These are phyloP conservation scores for Pseudogymnoascus sp. DNA, from an alignment of 2,329 filamentous ascomycete genomes.

Conservation along the genomic window DNA sequence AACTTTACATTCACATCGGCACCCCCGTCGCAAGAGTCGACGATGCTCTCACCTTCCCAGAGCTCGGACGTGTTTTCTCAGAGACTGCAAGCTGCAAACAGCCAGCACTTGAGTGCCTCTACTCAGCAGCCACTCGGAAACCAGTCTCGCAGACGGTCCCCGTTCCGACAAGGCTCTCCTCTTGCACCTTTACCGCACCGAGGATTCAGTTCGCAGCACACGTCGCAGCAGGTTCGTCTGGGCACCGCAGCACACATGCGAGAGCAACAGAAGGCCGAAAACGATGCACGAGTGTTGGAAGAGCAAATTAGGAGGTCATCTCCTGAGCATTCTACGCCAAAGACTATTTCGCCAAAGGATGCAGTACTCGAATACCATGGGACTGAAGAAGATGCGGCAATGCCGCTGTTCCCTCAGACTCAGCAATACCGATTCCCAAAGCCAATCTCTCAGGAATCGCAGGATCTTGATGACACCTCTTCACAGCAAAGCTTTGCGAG, in stretches of 20 bases:
- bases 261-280: slow-evolving; percentile 52
- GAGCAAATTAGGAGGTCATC: slow-evolving; percentile 31
- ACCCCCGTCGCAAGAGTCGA: slow-evolving; percentile 39
- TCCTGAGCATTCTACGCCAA: slow-evolving; percentile 45
- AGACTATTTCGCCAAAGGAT: slow-evolving; percentile 93
- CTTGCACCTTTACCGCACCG: slow-evolving; percentile 38
- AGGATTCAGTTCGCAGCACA: slow-evolving; percentile 28
- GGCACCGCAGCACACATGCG: slow-evolving; percentile 50
- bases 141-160: slow-evolving; percentile 60
- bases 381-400: slow-evolving; percentile 57
- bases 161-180: slow-evolving; percentile 67
- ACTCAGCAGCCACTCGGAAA: slow-evolving; percentile 38
- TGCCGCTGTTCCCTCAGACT: slow-evolving; percentile 63
- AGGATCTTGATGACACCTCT: slow-evolving; percentile 28
- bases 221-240: slow-evolving; percentile 32
- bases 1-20: slow-evolving; percentile 52
- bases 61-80: slow-evolving; percentile 60
- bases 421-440: slow-evolving; percentile 30
- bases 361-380: slow-evolving; percentile 80
- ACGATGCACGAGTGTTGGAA: slow-evolving; percentile 41
- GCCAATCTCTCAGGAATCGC: slow-evolving; percentile 22
- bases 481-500: slow-evolving; percentile 35
- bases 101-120: slow-evolving; percentile 55
- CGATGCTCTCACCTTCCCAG: slow-evolving; percentile 35
- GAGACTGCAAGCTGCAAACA: slow-evolving; percentile 70